Base-by-base conservation (phyloP, 1,284 basidiomycete genomes). In the Malassezia brasiliensis region DNA sequence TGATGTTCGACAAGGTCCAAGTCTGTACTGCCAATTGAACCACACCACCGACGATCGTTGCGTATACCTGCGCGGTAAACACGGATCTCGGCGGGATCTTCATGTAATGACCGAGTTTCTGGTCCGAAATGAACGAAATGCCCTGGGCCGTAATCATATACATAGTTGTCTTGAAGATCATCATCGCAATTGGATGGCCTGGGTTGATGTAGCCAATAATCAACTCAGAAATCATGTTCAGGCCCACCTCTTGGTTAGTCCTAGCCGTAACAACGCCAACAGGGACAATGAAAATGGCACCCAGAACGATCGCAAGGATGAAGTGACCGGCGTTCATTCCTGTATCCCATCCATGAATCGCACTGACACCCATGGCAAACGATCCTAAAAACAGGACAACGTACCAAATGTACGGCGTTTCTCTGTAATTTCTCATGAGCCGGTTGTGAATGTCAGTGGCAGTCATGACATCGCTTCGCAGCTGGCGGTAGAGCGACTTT, bases 391-490 rank as follows among this genome's bases (percentile, higher is more conserved):
- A 83, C n/a, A 82, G 61, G 0, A 69, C 35, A 32, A 66, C 50
- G 68, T 90, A 96, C 93, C 83, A 86, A 90, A 90, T 96, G 71
- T 91, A 84, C 0, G 93, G 93, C 0, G 96, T 90, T 68, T 94
- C 88, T 0, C 85, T 85, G 74, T 98, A 98, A 60, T 85, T 83
- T 53, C 84, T 79, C 93, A 98, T 98, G 51, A 96, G 79, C 77
- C 91, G 93, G 61, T 88, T 85, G 73, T 98, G 93, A 52, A 98
- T 88, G 76, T 98, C 93, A 63, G 94, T 89, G 59, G 84, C 83
- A 76, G 93, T 90, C 8, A 84, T 79, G 48, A 82, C 79, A 38
- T 86, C 80, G 66, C 81, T 83, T 74, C 83, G 83, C 56, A 93
- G 67, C 2, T 86, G 86, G 39, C 83, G 82, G 56, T 85, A 76